Evolutionary conservation across 208 protist species (phyloP), one percentile per base, ranked within the genome.

Genomic region (Trypanosoma theileri): DNA sequence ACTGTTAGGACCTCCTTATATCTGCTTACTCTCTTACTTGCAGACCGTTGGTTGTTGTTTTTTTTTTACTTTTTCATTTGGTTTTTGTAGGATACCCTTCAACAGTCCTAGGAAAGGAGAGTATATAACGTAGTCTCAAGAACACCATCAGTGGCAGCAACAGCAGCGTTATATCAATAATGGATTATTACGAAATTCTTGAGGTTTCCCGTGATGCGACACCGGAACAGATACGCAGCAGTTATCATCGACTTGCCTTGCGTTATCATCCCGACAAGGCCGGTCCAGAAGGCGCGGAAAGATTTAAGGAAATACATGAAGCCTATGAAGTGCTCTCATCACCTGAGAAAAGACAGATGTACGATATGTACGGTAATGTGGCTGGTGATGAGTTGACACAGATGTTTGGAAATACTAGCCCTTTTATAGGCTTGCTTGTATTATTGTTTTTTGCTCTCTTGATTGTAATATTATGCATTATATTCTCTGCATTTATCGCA

Each of bases 271-370:
- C 80, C 11, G 80, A 85, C 59, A 77, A 52, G 55, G 66, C 62
- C 0, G 68, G 69, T 3, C 57, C 46, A 3, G 60, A 65, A 17
- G 61, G 71, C 12, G 59, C 57, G 35, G 75, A 79, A 21, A 80
- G 62, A 50, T 85, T 89, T 50, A 70, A 84, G 14, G 55, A 80
- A 53, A 88, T 98, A 52, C 81, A 75, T 41, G 45, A 75, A 19
- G 97, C 97, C 7, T 98, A 98, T 72, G 94, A 98, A 51, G 79
- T 98, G 6, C 81, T 99, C 4, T 81, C 54, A 21, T 88, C 98
- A 42, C 35, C 55, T 13, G n/a, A 81, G 45, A 87, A 86, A 68
- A 66, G 78, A 16, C 31, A 45, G 6, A 80, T 89, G 35, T 93
- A 93, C 63, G 88, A 93, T 58, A 17, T 40, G 12, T 93, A 87